phyloP scores from a whole-genome alignment of 495 filamentous ascomycete species.

The Hypoxylon cercidicola region DNA sequence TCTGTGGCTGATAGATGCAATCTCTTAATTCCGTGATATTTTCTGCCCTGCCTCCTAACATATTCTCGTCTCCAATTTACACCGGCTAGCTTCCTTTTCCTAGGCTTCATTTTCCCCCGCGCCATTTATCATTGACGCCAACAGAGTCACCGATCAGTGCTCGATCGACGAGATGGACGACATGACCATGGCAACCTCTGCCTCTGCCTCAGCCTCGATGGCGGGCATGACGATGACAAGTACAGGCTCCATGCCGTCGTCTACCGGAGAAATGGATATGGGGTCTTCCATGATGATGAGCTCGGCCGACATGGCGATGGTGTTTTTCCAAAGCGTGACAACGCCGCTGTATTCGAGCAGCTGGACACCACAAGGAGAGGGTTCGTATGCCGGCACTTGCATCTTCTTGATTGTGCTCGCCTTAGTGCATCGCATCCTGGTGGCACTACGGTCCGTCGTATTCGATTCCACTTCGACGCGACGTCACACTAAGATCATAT shows the following conservation, averaged over 20 bases:
- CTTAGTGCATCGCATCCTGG: conserved; percentile 68
- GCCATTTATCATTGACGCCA: background rate
- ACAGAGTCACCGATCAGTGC: background rate
- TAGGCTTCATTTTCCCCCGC: no score
- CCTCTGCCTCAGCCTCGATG: conserved; percentile 18
- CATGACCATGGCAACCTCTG: conserved; percentile 27
- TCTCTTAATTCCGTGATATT: no score
- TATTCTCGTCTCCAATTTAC: no score
- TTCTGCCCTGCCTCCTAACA: no score
- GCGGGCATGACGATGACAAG: conserved; percentile 35
- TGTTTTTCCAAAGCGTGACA: conserved; percentile 66
- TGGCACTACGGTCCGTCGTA: conserved; percentile 58
- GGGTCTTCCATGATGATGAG: conserved; percentile 32
- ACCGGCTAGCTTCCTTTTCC: no score
- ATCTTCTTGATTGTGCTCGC: conserved; percentile 78
- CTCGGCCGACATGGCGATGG: conserved; percentile 45
- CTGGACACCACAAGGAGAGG: conserved; percentile 72
- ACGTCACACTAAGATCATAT: conserved; percentile 11
- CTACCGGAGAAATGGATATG: conserved; percentile 33
- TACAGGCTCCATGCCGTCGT: conserved; percentile 24
- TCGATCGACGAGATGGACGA: conserved; percentile 17
- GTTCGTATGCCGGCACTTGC: conserved; percentile 78
- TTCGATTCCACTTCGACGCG: conserved; percentile 22
- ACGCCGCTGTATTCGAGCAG: conserved; percentile 72
- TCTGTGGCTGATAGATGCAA: no score